Percentiles rank a stretch among this genome's conserved stretches.
These are phyloP conservation scores for Hypoxylon trugodes DNA, from an alignment of 495 filamentous ascomycete genomes.

Conservation along the genomic window DNA sequence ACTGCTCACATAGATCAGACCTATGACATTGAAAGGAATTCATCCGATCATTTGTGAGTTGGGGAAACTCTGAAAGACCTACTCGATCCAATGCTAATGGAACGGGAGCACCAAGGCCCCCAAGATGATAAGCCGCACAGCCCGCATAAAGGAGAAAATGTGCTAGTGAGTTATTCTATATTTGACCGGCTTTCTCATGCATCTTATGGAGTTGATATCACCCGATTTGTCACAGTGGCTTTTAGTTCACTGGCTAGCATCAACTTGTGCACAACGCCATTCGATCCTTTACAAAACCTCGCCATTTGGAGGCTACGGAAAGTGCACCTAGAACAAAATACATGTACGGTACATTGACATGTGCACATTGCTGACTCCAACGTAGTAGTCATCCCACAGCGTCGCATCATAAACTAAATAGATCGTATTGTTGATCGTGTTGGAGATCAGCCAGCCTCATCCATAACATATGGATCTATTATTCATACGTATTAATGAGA, in stretches of 20 bases:
- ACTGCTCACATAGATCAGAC: too few species aligned
- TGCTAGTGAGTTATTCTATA: slow-evolving; percentile 23
- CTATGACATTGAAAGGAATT: slow-evolving; percentile 6
- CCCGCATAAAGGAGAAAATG: slow-evolving; percentile 37
- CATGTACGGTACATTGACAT: not conserved
- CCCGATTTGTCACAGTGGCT: slow-evolving; percentile 23
- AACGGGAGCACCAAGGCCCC: slow-evolving; percentile 15
- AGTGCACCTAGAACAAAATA: not conserved
- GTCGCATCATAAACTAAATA: slow-evolving; percentile 28
- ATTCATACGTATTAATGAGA: not conserved
- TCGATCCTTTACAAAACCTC: slow-evolving; percentile 13
- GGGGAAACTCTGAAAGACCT: slow-evolving; percentile 14
- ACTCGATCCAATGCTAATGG: slow-evolving; percentile 8
- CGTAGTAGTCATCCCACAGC: slow-evolving; percentile 6
- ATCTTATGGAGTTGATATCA: slow-evolving; percentile 24
- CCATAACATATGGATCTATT: not conserved
- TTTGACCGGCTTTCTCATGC: slow-evolving; percentile 28
- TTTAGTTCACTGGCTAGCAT: not conserved
- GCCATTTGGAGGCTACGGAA: slow-evolving; percentile 2
- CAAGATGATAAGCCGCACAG: slow-evolving; percentile 13
- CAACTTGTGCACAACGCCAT: not conserved
- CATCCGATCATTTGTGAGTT: not conserved
- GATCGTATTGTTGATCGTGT: slow-evolving; percentile 33
- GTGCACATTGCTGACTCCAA: not conserved
- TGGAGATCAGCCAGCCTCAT: slow-evolving; percentile 24